A percentile compares a stretch with the other conserved stretches of the same genome.
Evolutionary conservation across 768 basidiomycete genomes (phyloP).

Genomic region (Leccinum obscurum): DNA sequence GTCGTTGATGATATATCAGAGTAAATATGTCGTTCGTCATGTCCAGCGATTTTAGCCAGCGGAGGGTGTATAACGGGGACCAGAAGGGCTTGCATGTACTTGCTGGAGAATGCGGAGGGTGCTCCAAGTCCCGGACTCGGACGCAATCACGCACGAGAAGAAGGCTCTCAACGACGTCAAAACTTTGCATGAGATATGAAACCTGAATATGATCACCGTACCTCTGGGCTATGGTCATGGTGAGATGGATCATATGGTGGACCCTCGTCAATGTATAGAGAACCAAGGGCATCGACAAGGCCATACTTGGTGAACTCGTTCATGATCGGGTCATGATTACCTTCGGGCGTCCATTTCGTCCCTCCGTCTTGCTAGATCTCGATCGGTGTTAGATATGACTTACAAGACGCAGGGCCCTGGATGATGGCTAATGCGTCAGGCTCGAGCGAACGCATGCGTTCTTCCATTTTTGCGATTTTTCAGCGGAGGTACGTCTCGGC

Average conservation of each 20-base stretch:
- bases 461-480: constrained; percentile 46
- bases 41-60: not conserved
- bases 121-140: not conserved
- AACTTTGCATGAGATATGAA: constrained; percentile 5
- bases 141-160: constrained; percentile 37
- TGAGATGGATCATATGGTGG: constrained; percentile 20
- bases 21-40: constrained; percentile 24
- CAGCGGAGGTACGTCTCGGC: constrained; percentile 54
- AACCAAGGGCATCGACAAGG: constrained; percentile 42
- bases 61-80: not conserved
- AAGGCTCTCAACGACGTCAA: constrained; percentile 35
- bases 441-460: constrained; percentile 53
- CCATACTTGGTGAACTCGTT: constrained; percentile 19
- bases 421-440: constrained; percentile 49
- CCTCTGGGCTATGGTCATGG: constrained; percentile 53
- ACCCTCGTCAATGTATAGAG: constrained; percentile 44
- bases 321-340: not conserved
- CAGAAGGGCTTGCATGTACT: not conserved
- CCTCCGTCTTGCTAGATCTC: constrained; percentile 20
- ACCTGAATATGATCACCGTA: constrained; percentile 23
- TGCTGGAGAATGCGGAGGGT: not conserved
- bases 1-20: constrained; percentile 32
- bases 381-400: constrained; percentile 44
- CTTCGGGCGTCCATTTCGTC: constrained; percentile 31
- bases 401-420: constrained; percentile 39